These are phyloP conservation scores for Pestalotiopsis fici DNA, from an alignment of 2,329 filamentous ascomycete species.

Conservation along the genomic window DNA sequence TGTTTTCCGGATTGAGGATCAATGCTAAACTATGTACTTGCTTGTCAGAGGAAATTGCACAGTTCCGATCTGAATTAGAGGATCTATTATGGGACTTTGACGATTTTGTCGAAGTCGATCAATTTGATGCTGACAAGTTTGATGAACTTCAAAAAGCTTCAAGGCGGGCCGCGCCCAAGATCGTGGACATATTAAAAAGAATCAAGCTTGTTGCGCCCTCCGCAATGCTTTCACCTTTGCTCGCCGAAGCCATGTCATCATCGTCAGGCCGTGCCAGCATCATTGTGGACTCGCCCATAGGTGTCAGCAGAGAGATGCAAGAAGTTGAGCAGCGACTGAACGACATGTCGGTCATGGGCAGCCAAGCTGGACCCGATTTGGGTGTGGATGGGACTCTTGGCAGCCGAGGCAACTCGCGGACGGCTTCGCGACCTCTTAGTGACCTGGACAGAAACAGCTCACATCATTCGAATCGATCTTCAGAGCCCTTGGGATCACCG, in stretches of 20 bases:
- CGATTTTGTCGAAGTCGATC: conserved; percentile 49
- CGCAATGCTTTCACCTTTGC: conserved; percentile 20
- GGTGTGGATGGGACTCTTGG: conserved; percentile 15
- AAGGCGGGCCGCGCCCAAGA: conserved; percentile 47
- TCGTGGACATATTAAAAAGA: conserved; percentile 52
- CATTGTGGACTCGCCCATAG: conserved; percentile 18
- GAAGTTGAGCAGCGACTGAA: conserved; percentile 24
- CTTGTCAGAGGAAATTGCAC: conserved; percentile 48
- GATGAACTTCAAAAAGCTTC: conserved; percentile 47
- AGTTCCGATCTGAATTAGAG: conserved; percentile 47
- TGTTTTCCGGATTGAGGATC: not conserved
- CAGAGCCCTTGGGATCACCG: conserved; percentile 25
- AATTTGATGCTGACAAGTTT: conserved; percentile 53
- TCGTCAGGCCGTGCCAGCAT: conserved; percentile 13
- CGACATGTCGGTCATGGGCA: conserved; percentile 19
- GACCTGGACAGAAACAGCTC: conserved; percentile 24
- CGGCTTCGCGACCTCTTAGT: conserved; percentile 9
- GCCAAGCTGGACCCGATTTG: conserved; percentile 24
- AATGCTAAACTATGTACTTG: not conserved
- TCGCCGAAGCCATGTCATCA: not conserved
- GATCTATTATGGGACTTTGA: conserved; percentile 59
- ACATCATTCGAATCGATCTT: conserved; percentile 22
- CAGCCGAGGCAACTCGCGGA: conserved; percentile 11
- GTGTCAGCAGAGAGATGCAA: conserved; percentile 22
- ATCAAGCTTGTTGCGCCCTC: conserved; percentile 48